Percentiles rank a stretch among this genome's conserved stretches.
These are phyloP conservation scores for Populus trichocarpa DNA, from an alignment of 441 rosid genomes.

Conservation along the genomic window DNA sequence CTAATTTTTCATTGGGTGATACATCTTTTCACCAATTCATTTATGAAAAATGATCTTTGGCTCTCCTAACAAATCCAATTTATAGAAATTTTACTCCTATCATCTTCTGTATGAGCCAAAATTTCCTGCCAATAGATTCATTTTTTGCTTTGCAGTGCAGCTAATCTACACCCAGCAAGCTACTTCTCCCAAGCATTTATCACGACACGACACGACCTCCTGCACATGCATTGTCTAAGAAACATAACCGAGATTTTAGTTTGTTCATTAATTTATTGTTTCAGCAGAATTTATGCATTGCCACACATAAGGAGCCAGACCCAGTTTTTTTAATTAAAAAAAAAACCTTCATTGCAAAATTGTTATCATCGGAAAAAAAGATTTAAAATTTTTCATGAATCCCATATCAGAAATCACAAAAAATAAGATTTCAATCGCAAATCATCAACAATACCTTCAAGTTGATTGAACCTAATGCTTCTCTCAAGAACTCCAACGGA, in stretches of 20 bases:
- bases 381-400: background rate
- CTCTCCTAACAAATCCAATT: background rate
- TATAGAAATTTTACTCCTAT: background rate
- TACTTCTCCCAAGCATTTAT: background rate
- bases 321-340: background rate
- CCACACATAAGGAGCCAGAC: background rate
- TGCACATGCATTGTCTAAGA: background rate
- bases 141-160: background rate
- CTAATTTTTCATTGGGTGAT: background rate
- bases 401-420: background rate
- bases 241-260: background rate
- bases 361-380: background rate
- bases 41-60: background rate
- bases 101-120: background rate
- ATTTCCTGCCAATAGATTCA: background rate
- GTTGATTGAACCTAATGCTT: constrained; percentile 76
- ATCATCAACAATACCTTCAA: constrained; percentile 44
- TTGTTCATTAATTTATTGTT: background rate
- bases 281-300: background rate
- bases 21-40: background rate
- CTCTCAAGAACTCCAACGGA: constrained; percentile 86
- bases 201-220: background rate
- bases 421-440: background rate
- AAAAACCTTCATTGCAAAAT: background rate
- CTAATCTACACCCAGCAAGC: background rate